Evolutionary conservation across 1,284 basidiomycete genomes (phyloP), one percentile per base, ranked within the genome.

Genomic region (Laetiporus sulphureus): DNA sequence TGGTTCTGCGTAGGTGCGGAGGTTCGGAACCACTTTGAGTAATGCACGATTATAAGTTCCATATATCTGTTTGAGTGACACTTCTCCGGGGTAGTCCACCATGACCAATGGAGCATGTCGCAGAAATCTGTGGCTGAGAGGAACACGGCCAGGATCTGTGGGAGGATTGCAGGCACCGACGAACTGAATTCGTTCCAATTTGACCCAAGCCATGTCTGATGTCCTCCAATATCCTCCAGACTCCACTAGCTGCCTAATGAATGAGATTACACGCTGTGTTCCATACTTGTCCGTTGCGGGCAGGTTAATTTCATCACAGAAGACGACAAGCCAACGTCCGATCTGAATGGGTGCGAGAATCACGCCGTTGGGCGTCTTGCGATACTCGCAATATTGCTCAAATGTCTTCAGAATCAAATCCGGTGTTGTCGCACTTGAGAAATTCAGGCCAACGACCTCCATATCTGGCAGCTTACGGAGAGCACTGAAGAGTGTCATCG

Each of bases 131-230:
- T 96, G 93, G 48, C 81, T 94, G 44, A 99, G 83, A 24, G 95
- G 92, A n/a, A 99, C 94, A 65, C 96, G 91, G 41, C 96, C 96
- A 32, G 96, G 94, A 69, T 99, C 96, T n/a, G 96, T 99, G 0
- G 96, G 97, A 18, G 96, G 96, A 60, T 99, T 99, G 67, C 96
- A 99, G 34, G 96, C 96, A 24, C 96, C 96, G 31, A 99, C 97
- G 58, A 99, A 98, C 63, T 99, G 96, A 49, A 99, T 97, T 19
- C 96, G 84, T 64, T 99, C 96, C 44, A 99, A 74, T 54, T 84
- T 89, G 52, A 99, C 93, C 96, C 96, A 99, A 6, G 92, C 79
- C 77, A 95, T 92, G 63, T 99, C 96, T 11, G 77, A 79, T 2
- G 93, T 81, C 20, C 97, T 77, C 89, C 95, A 99, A 63, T 92